Conservation (phyloP, 805 yeast genomes). For the Wickerhamomyces chaumierensis region DNA sequence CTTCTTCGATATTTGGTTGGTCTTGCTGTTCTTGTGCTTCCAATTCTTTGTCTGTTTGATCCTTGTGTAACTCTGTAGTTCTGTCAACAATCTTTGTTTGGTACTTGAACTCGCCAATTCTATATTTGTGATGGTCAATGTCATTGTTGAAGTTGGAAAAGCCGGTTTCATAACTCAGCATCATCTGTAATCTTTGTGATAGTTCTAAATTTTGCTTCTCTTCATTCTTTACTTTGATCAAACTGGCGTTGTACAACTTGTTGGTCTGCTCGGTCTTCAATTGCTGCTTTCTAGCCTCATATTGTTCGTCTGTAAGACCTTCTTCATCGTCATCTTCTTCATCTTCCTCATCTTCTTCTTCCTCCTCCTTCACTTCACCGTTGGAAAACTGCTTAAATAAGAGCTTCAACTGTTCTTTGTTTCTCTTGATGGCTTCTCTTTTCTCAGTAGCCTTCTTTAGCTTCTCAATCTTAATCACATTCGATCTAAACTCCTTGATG, state of each 20-base stretch:
- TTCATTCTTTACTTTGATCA: conserved; percentile 6
- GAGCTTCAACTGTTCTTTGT: conserved; percentile 35
- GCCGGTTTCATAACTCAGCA: conserved; percentile 30
- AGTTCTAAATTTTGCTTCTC: conserved; percentile 11
- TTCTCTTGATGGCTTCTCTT: conserved; percentile 35
- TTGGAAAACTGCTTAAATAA: conserved; percentile 28
- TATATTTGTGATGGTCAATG: conserved; percentile 8
- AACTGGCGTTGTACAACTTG: conserved; percentile 12
- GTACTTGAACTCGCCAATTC: conserved; percentile 7
- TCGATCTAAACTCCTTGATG: conserved; percentile 44
- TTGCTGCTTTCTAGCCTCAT: conserved; percentile 19
- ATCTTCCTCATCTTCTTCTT: conserved; percentile 15
- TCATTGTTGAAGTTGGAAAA: too few species aligned
- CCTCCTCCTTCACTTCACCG: conserved; percentile 14
- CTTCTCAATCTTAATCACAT: conserved; percentile 40
- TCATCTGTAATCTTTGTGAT: conserved; percentile 13
- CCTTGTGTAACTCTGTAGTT: neutral
- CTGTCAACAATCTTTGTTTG: neutral
- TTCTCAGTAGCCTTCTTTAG: conserved; percentile 37
- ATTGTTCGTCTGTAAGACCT: conserved; percentile 23
- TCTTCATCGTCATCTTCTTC: conserved; percentile 15
- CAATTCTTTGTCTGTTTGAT: conserved; percentile 27
- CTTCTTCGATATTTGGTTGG: conserved; percentile 7
- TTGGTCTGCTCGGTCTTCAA: conserved; percentile 10
- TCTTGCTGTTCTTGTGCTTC: conserved; percentile 21